Evolutionary conservation across 2,329 filamentous ascomycete genomes (phyloP), one percentile per base, ranked within the genome.

Genomic region (Hypomyces rosellus): DNA sequence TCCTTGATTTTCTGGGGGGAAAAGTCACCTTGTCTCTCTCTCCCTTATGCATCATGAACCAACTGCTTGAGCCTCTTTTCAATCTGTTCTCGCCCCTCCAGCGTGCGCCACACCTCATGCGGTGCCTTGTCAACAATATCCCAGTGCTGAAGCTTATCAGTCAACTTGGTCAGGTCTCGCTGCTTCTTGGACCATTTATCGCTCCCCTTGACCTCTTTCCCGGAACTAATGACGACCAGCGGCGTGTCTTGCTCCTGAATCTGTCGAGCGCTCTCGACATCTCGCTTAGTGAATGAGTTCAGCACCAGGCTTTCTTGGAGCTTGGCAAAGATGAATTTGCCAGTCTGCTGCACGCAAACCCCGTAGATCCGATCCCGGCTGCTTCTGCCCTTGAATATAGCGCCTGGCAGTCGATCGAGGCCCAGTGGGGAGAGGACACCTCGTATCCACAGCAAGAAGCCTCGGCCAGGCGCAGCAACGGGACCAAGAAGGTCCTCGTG

Each of bases 241-340:
- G 89, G 86, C 13, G 86, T 88, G 51, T 87, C 75, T n/a, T 76
- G 75, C 51, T 79, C 77, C 69, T 96, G 89, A 48, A 97, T 93
- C 43, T 85, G 84, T 18, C 86, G 77, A 51, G 89, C 89, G 52
- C 84, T 87, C 41, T 78, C 74, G 15, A 95, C 83, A 62, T 99
- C 93, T 34, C 88, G 88, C 66, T 84, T 86, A 13, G 89, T 89
- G 58, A 97, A 81, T 1, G 88, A 89, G 57, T 84, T 80, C 0
- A 91, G 91, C 33, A 96, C 89, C 1, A 97, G 76, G 57, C 86
- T 92, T 72, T 99, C 93, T 69, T 99, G 93, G 50, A 99, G 75
- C 69, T 91, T 88, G 4, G 90, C 87, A 66, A 95, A 96, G 67
- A 96, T 85, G 65, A 81, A 85, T 65, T 91, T 95, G 54, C 88